Percentiles rank a stretch among this genome's conserved stretches.
Conservation (phyloP, 2,329 filamentous ascomycete species). For the Ceratocystis ficicola region DNA sequence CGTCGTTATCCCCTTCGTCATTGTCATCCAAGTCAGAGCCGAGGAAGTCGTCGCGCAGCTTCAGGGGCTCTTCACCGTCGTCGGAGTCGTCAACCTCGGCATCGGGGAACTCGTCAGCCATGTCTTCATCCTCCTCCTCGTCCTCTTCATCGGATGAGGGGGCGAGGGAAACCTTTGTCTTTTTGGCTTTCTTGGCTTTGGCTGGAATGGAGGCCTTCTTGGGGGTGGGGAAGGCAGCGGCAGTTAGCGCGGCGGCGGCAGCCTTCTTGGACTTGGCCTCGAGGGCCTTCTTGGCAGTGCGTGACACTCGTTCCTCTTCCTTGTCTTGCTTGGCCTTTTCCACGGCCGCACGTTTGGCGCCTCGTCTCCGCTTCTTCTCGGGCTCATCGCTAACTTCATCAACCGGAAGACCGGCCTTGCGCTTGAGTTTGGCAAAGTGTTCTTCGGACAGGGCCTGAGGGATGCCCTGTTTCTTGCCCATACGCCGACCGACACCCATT, state of each 20-base stretch:
- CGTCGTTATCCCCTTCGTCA: slow-evolving; percentile 44
- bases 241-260: slow-evolving; percentile 27
- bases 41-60: slow-evolving; percentile 48
- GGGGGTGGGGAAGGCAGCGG: slow-evolving; percentile 26
- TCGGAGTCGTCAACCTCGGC: slow-evolving; percentile 35
- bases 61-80: slow-evolving; percentile 32
- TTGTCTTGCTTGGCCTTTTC: slow-evolving; percentile 25
- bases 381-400: slow-evolving; percentile 42
- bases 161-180: slow-evolving; percentile 25
- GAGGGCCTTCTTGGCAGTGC: slow-evolving; percentile 30
- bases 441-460: slow-evolving; percentile 73
- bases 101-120: slow-evolving; percentile 36
- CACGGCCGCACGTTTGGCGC: slow-evolving; percentile 30
- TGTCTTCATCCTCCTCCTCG: slow-evolving; percentile 28
- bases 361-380: slow-evolving; percentile 49
- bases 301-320: slow-evolving; percentile 26
- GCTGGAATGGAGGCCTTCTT: slow-evolving; percentile 28
- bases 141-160: slow-evolving; percentile 30
- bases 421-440: slow-evolving; percentile 66
- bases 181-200: slow-evolving; percentile 30
- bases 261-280: slow-evolving; percentile 27
- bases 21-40: slow-evolving; percentile 17
- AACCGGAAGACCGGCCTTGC: slow-evolving; percentile 64
- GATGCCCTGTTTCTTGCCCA: slow-evolving; percentile 90
- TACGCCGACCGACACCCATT: slow-evolving; percentile 84